phyloP scores from a whole-genome alignment of 768 basidiomycete species.

The Leccinellum luteum region DNA sequence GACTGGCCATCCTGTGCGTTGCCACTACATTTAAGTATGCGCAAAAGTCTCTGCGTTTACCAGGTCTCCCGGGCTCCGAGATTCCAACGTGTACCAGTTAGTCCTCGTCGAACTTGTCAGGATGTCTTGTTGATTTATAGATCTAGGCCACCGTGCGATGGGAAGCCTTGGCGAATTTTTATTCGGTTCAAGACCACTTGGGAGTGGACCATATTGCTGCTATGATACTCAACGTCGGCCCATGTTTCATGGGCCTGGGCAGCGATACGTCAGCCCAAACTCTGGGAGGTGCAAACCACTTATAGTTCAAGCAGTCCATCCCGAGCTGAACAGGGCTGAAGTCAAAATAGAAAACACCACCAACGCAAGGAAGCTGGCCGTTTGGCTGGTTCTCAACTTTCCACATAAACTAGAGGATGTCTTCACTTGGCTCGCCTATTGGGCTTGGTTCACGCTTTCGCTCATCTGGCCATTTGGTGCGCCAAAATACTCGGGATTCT shows the following conservation, averaged over 20 bases:
- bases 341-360: neutral
- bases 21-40: slow-evolving; percentile 2
- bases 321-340: neutral
- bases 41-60: neutral
- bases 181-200: neutral
- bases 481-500: slow-evolving; percentile 5
- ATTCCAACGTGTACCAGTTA: neutral
- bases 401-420: neutral
- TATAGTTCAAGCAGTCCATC: slow-evolving; percentile 22
- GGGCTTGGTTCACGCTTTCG: slow-evolving; percentile 17
- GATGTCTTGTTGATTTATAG: neutral
- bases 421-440: slow-evolving; percentile 13
- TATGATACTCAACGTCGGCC: slow-evolving; percentile 18
- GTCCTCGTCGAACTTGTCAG: neutral
- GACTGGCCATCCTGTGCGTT: neutral
- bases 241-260: slow-evolving; percentile 7
- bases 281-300: slow-evolving; percentile 25
- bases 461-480: slow-evolving; percentile 15
- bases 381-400: slow-evolving; percentile 13
- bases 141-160: neutral
- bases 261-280: slow-evolving; percentile 24
- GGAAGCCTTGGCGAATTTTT: neutral
- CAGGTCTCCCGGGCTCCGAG: neutral
- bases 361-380: slow-evolving; percentile 12
- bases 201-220: slow-evolving; percentile 1